Base-by-base conservation (phyloP, 768 basidiomycete species). In the Nevesoporus exiguus region DNA sequence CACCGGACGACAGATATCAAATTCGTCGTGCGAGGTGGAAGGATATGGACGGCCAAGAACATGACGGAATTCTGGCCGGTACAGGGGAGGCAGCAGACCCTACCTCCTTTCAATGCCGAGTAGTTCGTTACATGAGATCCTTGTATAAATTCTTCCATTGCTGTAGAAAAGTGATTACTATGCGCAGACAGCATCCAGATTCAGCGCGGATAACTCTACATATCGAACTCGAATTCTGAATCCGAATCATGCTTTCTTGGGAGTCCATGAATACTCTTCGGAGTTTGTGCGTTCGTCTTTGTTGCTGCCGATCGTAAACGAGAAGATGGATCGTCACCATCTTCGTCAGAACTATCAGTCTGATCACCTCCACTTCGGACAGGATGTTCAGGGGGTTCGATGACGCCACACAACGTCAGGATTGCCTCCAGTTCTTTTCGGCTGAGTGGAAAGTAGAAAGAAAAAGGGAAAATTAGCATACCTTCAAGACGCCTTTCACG, bases 401-500 rank as follows among this genome's bases (percentile, higher is more conserved):
- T 76, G 0, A 80, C 86, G 17, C 83, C 82, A 19, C 80, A 82
- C 13, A 86, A 72, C 19, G 90, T 71, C 0, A 92, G 69, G 19
- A 87, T 70, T 0, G 83, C 83, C 70, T 93, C 89, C 31, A 93
- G 78, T 66, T 88, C 86, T 89, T 63, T 25, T 42, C 30, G 44
- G 44, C 30, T 11, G 31, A 51, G 36, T 58, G 41, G 48, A 52
- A 19, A n/a, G 11, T 7, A 6, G 41, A n/a, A 52, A 6, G 36
- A 43, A 14, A 6, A 30, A 40, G 5, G 24, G 21, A 61, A 33
- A 24, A n/a, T 21, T 3, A 34, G 31, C 75, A 36, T 61, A 93
- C 96, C 95, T 77, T 91, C 85, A 9, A 88, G 73, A 15, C 76
- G 78, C 43, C 90, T 81, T 57, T 93, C 88, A 59, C 78, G 75